Conservation (phyloP, 2,329 filamentous ascomycete genomes). For the Capronia epimyces region DNA sequence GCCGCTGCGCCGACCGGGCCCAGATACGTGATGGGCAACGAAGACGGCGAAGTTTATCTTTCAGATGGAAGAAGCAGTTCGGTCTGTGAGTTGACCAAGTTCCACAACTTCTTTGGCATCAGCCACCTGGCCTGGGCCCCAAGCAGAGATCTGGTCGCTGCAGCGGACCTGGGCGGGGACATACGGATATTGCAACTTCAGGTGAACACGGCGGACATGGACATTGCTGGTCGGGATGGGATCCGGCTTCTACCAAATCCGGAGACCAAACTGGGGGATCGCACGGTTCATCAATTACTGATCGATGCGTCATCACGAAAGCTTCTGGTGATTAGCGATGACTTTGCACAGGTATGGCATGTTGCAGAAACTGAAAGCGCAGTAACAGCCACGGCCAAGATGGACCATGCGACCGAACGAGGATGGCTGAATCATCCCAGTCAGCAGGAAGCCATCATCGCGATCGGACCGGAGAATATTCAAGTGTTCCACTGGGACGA, state of each 20-base stretch:
- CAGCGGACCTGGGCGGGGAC: slow-evolving; percentile 9
- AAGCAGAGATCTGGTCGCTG: slow-evolving; percentile 2
- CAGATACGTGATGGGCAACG: slow-evolving; percentile 5
- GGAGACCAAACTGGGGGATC: neutral
- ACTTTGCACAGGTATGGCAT: slow-evolving; percentile 8
- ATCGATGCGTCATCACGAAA: slow-evolving; percentile 3
- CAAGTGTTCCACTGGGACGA: slow-evolving; percentile 5
- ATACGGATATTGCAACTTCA: slow-evolving; percentile 2
- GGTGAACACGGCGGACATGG: neutral
- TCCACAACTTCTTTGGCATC: slow-evolving; percentile 5
- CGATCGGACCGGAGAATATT: slow-evolving; percentile 10
- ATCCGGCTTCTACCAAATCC: slow-evolving; percentile 1
- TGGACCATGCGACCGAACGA: neutral
- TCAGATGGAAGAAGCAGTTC: neutral
- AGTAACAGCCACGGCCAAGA: neutral
- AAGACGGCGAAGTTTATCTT: slow-evolving; percentile 13
- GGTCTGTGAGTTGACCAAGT: slow-evolving; percentile 2
- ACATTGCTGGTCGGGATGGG: neutral
- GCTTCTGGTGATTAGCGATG: slow-evolving; percentile 11
- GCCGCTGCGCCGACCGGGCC: slow-evolving; percentile 6
- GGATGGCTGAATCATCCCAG: slow-evolving; percentile 8
- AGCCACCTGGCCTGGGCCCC: slow-evolving; percentile 7
- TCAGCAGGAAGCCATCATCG: slow-evolving; percentile 6
- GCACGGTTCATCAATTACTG: slow-evolving; percentile 13
- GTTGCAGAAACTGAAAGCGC: slow-evolving; percentile 1